A percentile compares a stretch with the other conserved stretches of the same genome.
phyloP scores from a whole-genome alignment of 495 filamentous ascomycete genomes.

The Glonium stellatum region DNA sequence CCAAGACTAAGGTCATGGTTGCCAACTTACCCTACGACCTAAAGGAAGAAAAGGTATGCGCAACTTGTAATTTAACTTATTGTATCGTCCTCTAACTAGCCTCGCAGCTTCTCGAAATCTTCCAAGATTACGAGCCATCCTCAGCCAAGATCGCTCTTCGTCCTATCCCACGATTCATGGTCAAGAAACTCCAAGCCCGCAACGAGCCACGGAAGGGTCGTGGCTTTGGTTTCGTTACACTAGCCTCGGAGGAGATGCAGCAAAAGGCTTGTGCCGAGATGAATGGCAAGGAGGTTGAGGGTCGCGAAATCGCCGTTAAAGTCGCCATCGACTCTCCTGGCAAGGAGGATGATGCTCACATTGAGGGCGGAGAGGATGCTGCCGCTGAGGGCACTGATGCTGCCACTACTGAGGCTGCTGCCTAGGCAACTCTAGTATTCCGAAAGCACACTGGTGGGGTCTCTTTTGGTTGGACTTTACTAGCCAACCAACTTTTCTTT shows the following conservation, averaged over 20 bases:
- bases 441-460: constrained; percentile 6
- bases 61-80: not conserved
- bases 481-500: constrained; percentile 8
- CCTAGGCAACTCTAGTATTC: constrained; percentile 18
- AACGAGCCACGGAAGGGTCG: constrained; percentile 98
- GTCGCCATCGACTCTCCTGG: constrained; percentile 98
- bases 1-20: constrained; percentile 99
- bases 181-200: constrained; percentile 97
- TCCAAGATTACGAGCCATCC: constrained; percentile 76
- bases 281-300: constrained; percentile 98
- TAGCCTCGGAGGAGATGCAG: constrained; percentile 90
- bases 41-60: constrained; percentile 84
- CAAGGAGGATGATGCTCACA: constrained; percentile 68
- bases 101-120: constrained; percentile 87
- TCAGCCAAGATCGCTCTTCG: constrained; percentile 97
- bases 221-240: constrained; percentile 96
- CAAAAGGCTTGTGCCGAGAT: constrained; percentile 95
- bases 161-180: constrained; percentile 98
- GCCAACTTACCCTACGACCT: constrained; percentile 98
- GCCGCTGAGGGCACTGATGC: constrained; percentile 27
- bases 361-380: constrained; percentile 24
- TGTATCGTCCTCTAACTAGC: constrained; percentile 24
- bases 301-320: constrained; percentile 98
- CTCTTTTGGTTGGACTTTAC: constrained; percentile 1
- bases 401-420: constrained; percentile 20